phyloP scores from a whole-genome alignment of 129 eudicot species.

The Saposhnikovia divaricata region DNA sequence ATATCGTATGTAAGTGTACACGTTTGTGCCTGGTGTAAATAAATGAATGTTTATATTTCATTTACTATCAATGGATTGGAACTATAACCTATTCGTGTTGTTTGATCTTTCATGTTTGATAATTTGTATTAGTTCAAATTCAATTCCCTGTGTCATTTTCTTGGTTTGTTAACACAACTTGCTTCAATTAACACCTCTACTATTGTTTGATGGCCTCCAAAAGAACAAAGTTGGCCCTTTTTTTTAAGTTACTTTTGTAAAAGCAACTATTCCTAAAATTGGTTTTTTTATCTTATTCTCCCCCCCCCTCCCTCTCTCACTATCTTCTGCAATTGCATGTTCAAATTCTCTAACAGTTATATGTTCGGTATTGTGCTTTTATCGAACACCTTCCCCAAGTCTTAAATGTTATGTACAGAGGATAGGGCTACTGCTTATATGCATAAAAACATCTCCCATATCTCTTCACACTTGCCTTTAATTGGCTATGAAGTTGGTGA shows the following conservation, averaged over 20 bases:
- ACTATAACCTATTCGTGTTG: not conserved
- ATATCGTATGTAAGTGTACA: not conserved
- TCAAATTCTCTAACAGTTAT: not conserved
- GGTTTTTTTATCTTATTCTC: too few species aligned
- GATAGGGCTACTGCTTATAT: not conserved
- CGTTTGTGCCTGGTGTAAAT: not conserved
- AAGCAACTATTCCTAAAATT: too few species aligned
- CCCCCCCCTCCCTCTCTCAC: not conserved
- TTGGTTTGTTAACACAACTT: not conserved
- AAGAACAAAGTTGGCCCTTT: not conserved
- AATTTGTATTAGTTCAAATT: not conserved
- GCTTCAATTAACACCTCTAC: not conserved
- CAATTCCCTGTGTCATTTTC: too few species aligned
- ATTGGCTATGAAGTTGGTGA: too few species aligned
- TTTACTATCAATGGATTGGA: not conserved
- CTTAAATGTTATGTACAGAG: not conserved
- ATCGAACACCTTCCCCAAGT: not conserved
- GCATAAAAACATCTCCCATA: not conserved
- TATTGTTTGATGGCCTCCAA: not conserved
- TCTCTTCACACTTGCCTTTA: not conserved
- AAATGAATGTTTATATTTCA: too few species aligned
- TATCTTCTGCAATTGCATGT: too few species aligned
- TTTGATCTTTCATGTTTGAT: not conserved
- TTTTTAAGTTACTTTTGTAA: not conserved
- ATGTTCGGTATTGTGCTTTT: not conserved